These are phyloP conservation scores for Lanmaoa rubissima DNA, from an alignment of 768 basidiomycete species.

Conservation along the genomic window DNA sequence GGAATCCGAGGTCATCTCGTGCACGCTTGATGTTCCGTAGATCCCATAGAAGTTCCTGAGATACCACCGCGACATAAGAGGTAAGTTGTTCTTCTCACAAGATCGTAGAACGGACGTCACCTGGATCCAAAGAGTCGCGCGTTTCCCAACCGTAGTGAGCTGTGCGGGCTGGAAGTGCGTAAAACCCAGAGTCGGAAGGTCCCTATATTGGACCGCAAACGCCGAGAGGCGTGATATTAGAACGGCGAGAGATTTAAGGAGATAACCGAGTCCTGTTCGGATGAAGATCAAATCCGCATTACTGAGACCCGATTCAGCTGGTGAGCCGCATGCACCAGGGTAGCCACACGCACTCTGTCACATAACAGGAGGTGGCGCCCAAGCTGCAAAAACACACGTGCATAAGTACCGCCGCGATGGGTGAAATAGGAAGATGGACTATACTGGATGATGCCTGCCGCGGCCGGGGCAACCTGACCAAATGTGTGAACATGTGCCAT, in stretches of 20 bases:
- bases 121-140: slow-evolving; percentile 96
- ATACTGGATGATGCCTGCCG: slow-evolving; percentile 94
- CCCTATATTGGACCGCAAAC: slow-evolving; percentile 84
- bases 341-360: slow-evolving; percentile 76
- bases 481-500: slow-evolving; percentile 99
- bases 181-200: slow-evolving; percentile 92
- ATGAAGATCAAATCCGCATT: slow-evolving; percentile 99
- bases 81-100: neutral
- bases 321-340: slow-evolving; percentile 3
- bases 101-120: slow-evolving; percentile 34
- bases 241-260: slow-evolving; percentile 84
- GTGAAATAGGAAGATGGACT: slow-evolving; percentile 25
- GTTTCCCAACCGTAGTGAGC: slow-evolving; percentile 96
- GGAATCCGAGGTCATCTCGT: slow-evolving; percentile 89
- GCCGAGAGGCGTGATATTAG: slow-evolving; percentile 84
- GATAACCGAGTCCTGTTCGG: slow-evolving; percentile 77
- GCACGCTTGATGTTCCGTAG: slow-evolving; percentile 89
- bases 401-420: slow-evolving; percentile 10
- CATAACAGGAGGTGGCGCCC: slow-evolving; percentile 98
- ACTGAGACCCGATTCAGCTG: slow-evolving; percentile 41
- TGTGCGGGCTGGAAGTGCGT: slow-evolving; percentile 99
- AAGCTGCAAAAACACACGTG: slow-evolving; percentile 46
- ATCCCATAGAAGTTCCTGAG: slow-evolving; percentile 92
- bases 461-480: slow-evolving; percentile 88
- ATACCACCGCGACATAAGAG: neutral